These are phyloP conservation scores for Tricladium varicosporioides DNA, from an alignment of 2,329 filamentous ascomycete genomes.

Conservation along the genomic window DNA sequence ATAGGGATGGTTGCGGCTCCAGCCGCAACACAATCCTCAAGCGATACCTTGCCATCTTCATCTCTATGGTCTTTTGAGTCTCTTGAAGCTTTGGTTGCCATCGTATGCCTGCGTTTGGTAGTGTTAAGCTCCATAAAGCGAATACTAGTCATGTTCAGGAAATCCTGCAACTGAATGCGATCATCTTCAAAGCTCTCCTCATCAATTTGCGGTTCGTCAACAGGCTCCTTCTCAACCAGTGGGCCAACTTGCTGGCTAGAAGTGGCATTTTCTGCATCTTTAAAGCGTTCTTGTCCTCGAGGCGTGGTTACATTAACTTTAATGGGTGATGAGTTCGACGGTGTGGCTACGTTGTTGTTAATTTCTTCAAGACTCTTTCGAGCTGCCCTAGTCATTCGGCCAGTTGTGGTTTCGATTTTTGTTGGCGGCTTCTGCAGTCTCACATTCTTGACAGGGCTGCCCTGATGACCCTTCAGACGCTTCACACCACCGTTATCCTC, in stretches of 20 bases:
- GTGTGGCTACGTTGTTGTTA: constrained; percentile 37
- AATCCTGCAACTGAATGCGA: constrained; percentile 82
- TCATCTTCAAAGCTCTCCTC: constrained; percentile 43
- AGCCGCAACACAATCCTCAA: constrained; percentile 81
- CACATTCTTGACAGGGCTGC: constrained; percentile 75
- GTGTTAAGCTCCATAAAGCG: constrained; percentile 99
- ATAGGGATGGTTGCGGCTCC: constrained; percentile 90
- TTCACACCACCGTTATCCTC: constrained; percentile 62
- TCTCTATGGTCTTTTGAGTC: constrained; percentile 33
- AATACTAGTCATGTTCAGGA: constrained; percentile 92
- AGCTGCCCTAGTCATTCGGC: constrained; percentile 52
- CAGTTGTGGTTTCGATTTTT: constrained; percentile 63
- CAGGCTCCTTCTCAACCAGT: constrained; percentile 41
- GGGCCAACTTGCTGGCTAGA: constrained; percentile 41
- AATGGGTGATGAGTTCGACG: constrained; percentile 47
- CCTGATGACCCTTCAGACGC: constrained; percentile 67
- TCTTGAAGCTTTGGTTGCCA: constrained; percentile 52
- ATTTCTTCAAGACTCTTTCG: constrained; percentile 46
- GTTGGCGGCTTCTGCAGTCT: constrained; percentile 67
- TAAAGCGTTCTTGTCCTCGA: constrained; percentile 53
- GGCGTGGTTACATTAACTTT: constrained; percentile 54
- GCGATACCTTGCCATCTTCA: constrained; percentile 45
- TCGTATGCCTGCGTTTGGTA: constrained; percentile 86
- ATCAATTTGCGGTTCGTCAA: constrained; percentile 46
- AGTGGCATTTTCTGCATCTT: constrained; percentile 43